Evolutionary conservation across 257 asterid genomes (phyloP).

Genomic region (Penstemon eatonii): DNA sequence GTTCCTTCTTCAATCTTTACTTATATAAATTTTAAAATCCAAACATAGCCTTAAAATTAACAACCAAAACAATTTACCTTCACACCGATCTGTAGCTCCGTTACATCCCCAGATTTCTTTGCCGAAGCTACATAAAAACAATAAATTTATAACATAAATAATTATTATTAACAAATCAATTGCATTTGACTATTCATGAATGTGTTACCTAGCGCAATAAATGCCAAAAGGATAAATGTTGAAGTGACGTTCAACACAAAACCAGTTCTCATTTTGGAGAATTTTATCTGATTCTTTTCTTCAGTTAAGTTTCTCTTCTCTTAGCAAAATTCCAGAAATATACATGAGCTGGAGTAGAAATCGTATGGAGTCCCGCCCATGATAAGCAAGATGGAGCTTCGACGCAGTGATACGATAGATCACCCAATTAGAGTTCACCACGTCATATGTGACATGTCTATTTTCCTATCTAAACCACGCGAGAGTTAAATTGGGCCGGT

Average conservation of each 20-base stretch:
- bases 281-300: too few species aligned
- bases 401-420: conserved; percentile 29
- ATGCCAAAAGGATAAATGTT: conserved; percentile 37
- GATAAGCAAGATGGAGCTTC: conserved; percentile 26
- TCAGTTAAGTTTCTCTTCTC: not conserved
- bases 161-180: not conserved
- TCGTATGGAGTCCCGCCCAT: too few species aligned
- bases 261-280: conserved; percentile 44
- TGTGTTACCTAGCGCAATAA: conserved; percentile 52
- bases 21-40: too few species aligned
- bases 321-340: not conserved
- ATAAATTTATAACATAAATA: too few species aligned
- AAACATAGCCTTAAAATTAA: not conserved
- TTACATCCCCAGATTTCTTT: conserved; percentile 84
- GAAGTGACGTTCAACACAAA: conserved; percentile 33
- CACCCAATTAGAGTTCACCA: conserved; percentile 54
- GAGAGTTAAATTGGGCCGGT: too few species aligned
- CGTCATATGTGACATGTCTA: conserved; percentile 19
- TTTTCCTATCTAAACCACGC: too few species aligned
- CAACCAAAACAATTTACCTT: conserved; percentile 47
- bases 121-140: conserved; percentile 49
- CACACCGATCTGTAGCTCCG: conserved; percentile 92
- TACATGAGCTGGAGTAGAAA: conserved; percentile 7
- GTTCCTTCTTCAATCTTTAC: too few species aligned
- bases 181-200: not conserved